Evolutionary conservation across 306 rosid genomes (phyloP).

Genomic region (Vicia faba): DNA sequence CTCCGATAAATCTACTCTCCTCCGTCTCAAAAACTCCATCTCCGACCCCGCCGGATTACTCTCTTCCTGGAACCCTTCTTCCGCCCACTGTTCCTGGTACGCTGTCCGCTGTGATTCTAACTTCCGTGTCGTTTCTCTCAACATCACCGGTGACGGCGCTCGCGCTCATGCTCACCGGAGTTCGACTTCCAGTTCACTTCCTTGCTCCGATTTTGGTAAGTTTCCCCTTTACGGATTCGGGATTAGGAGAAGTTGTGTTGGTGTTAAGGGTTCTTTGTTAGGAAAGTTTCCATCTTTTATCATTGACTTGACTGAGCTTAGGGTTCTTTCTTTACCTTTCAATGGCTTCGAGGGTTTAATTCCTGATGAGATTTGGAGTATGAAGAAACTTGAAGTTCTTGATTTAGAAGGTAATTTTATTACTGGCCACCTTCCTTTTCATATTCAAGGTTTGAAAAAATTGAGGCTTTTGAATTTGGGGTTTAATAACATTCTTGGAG

Average conservation of each 20-base stretch:
- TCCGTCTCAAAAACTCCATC: conserved; percentile 61
- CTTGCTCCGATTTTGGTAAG: conserved; percentile 50
- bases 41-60: conserved; percentile 70
- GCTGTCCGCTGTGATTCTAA: conserved; percentile 69
- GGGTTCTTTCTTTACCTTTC: conserved; percentile 69
- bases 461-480: conserved; percentile 75
- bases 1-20: conserved; percentile 74
- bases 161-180: conserved; percentile 28
- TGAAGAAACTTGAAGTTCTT: conserved; percentile 76
- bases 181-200: conserved; percentile 1
- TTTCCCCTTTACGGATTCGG: conserved; percentile 84
- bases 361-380: conserved; percentile 63
- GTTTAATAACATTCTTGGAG: conserved; percentile 68
- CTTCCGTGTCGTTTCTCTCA: conserved; percentile 66
- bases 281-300: conserved; percentile 62
- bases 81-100: conserved; percentile 56
- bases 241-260: conserved; percentile 56
- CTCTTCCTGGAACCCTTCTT: conserved; percentile 50
- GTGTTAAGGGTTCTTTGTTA: conserved; percentile 48
- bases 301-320: conserved; percentile 66
- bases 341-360: conserved; percentile 65
- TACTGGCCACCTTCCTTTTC: conserved; percentile 53
- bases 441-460: conserved; percentile 41
- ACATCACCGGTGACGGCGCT: conserved; percentile 78
- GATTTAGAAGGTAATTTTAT: conserved; percentile 82